Evolutionary conservation across 768 basidiomycete species (phyloP).

Genomic region (Bullera alba): DNA sequence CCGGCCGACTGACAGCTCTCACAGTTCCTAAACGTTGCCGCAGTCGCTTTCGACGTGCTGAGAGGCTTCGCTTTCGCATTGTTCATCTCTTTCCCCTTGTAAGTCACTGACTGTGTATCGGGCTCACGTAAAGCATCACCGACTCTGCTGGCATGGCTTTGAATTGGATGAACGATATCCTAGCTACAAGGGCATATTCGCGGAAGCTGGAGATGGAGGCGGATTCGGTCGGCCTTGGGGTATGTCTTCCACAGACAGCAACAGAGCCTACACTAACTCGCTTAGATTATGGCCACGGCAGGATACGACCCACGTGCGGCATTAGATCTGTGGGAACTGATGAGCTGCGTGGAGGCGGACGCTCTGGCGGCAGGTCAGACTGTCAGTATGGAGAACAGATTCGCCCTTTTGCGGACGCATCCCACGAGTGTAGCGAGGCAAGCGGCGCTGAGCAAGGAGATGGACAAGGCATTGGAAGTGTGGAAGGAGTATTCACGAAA

Average conservation of each 20-base stretch:
- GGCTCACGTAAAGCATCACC: constrained; percentile 33
- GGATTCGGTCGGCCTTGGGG: constrained; percentile 48
- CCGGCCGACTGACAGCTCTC: background rate
- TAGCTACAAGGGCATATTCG: constrained; percentile 48
- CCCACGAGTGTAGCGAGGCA: constrained; percentile 48
- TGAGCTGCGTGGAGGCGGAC: constrained; percentile 49
- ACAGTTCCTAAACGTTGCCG: constrained; percentile 48
- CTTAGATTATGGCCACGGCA: constrained; percentile 49
- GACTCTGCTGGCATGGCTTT: constrained; percentile 47
- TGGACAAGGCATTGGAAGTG: constrained; percentile 25
- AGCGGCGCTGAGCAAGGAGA: constrained; percentile 28
- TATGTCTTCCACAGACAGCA: constrained; percentile 17
- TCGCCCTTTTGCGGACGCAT: constrained; percentile 49
- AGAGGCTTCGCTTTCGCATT: constrained; percentile 49
- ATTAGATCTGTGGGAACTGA: constrained; percentile 49
- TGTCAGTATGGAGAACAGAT: constrained; percentile 39
- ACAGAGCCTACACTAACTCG: background rate
- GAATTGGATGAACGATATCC: constrained; percentile 48
- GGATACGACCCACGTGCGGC: constrained; percentile 49
- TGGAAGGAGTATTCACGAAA: constrained; percentile 16
- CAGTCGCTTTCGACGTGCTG: constrained; percentile 50
- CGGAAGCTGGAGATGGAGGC: constrained; percentile 51
- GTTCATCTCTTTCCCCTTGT: constrained; percentile 50
- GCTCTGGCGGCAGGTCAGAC: constrained; percentile 35
- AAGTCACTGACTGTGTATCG: constrained; percentile 3